A percentile compares a stretch with the other conserved stretches of the same genome.
Conservation (phyloP, 441 rosid species). For the Sinapis alba region DNA sequence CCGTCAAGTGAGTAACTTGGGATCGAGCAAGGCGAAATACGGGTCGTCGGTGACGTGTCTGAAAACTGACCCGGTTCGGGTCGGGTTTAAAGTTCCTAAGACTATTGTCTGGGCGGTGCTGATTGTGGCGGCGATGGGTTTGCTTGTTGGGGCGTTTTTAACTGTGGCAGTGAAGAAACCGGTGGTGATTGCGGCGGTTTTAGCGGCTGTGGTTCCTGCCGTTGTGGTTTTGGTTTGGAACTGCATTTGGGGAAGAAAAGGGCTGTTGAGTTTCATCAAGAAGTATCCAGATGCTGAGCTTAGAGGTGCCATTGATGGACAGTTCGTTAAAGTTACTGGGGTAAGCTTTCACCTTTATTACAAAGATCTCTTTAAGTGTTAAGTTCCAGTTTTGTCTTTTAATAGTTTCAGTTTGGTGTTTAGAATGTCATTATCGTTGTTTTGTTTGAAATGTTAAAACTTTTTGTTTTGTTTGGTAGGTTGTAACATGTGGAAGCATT, state of each 20-base stretch:
- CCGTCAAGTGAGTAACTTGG: slow-evolving; percentile 34
- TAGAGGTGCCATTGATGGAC: slow-evolving; percentile 92
- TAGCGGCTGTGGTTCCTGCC: slow-evolving; percentile 54
- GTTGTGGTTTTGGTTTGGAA: slow-evolving; percentile 66
- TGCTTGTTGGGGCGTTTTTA: slow-evolving; percentile 69
- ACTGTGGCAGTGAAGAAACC: slow-evolving; percentile 78
- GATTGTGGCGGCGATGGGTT: slow-evolving; percentile 64
- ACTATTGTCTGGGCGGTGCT: slow-evolving; percentile 65
- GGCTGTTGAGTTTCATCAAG: slow-evolving; percentile 63
- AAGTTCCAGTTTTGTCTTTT: slow-evolving; percentile 8
- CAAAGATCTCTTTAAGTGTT: not conserved
- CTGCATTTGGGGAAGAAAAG: slow-evolving; percentile 69
- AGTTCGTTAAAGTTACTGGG: slow-evolving; percentile 93
- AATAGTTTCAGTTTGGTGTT: not conserved
- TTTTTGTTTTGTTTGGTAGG: slow-evolving; percentile 43
- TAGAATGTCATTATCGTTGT: slow-evolving; percentile 19
- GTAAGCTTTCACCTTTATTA: slow-evolving; percentile 41
- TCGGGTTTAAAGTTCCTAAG: slow-evolving; percentile 76
- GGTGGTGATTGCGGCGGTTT: slow-evolving; percentile 65
- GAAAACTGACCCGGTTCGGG: slow-evolving; percentile 59
- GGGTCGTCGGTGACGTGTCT: slow-evolving; percentile 85
- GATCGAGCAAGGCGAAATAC: slow-evolving; percentile 55
- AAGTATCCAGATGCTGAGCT: slow-evolving; percentile 84
- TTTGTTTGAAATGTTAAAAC: not conserved
- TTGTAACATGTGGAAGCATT: slow-evolving; percentile 94